Conservation (phyloP, 2,329 filamentous ascomycete genomes). For the Coniochaeta sp. region DNA sequence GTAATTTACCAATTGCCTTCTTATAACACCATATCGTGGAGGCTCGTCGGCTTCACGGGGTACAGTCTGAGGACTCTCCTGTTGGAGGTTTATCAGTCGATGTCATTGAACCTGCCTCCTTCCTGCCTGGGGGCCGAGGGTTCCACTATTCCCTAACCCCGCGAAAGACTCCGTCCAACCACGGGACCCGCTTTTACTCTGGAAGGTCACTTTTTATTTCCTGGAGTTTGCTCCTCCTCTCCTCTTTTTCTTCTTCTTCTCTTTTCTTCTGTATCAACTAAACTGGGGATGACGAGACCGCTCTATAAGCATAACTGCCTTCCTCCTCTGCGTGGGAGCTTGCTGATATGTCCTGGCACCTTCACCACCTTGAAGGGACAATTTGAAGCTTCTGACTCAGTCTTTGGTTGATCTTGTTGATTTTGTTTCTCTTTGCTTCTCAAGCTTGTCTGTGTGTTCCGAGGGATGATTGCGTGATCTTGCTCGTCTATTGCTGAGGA, state of each 20-base stretch:
- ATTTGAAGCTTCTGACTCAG: slow-evolving; percentile 60
- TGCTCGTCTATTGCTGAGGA: too few relatives aligned
- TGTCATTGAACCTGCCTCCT: not conserved
- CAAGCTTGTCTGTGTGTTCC: not conserved
- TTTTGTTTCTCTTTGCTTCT: not conserved
- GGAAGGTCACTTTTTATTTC: not conserved
- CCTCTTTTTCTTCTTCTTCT: slow-evolving; percentile 24
- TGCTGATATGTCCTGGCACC: slow-evolving; percentile 61
- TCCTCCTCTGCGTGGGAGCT: slow-evolving; percentile 43
- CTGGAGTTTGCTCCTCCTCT: slow-evolving; percentile 9
- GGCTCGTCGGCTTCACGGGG: not conserved
- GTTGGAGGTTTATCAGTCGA: slow-evolving; percentile 1
- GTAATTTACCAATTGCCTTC: not conserved
- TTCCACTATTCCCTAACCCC: not conserved
- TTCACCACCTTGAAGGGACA: slow-evolving; percentile 57
- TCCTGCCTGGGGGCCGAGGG: too few relatives aligned
- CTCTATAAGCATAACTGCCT: slow-evolving; percentile 46
- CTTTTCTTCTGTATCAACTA: slow-evolving; percentile 59
- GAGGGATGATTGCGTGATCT: too few relatives aligned
- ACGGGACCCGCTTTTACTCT: not conserved
- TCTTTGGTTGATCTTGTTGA: slow-evolving; percentile 7
- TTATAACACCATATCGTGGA: not conserved
- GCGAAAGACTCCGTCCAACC: not conserved
- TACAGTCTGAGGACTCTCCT: not conserved
- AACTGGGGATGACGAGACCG: slow-evolving; percentile 71